Conservation (phyloP, 208 protist species). For the Leishmania gerbilli region DNA sequence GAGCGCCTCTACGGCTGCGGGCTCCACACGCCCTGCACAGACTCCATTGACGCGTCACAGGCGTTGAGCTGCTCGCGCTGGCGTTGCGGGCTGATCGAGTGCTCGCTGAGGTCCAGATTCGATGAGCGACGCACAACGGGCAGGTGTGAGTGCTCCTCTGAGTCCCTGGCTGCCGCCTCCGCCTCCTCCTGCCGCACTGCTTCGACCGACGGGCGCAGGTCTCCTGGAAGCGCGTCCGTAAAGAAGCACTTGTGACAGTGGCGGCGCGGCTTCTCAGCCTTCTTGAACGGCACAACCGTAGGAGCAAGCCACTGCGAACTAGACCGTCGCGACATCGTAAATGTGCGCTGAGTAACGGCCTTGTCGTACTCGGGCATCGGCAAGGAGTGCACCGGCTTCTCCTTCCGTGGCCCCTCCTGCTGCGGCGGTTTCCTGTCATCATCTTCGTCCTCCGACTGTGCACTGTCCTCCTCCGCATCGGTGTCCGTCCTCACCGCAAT, state of each 20-base stretch:
- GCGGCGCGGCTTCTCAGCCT: slow-evolving; percentile 11
- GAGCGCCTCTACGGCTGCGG: slow-evolving; percentile 2
- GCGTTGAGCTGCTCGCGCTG: slow-evolving; percentile 1
- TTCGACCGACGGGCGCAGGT: slow-evolving; percentile 15
- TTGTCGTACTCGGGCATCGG: slow-evolving; percentile 20
- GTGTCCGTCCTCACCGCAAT: slow-evolving; percentile 21
- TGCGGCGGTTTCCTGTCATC: neutral
- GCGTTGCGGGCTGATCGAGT: slow-evolving; percentile 9
- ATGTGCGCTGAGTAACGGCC: slow-evolving; percentile 6
- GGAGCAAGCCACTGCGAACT: neutral
- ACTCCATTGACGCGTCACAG: neutral
- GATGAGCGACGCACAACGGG: slow-evolving; percentile 12
- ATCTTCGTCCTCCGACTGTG: neutral
- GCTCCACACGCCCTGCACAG: neutral
- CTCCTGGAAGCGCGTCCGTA: slow-evolving; percentile 27
- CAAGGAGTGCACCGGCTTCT: neutral
- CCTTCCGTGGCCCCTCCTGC: slow-evolving; percentile 1
- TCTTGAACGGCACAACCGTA: neutral
- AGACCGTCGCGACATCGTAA: neutral
- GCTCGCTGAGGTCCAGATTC: slow-evolving; percentile 13
- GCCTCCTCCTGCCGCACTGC: slow-evolving; percentile 6
- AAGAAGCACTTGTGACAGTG: slow-evolving; percentile 28
- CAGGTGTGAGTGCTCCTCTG: slow-evolving; percentile 17
- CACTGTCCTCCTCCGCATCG: slow-evolving; percentile 1
- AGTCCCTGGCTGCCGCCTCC: neutral